A percentile compares a stretch with the other conserved stretches of the same genome.
These are phyloP conservation scores for Pinus taeda DNA, from an alignment of 75 land plant species.

Conservation along the genomic window DNA sequence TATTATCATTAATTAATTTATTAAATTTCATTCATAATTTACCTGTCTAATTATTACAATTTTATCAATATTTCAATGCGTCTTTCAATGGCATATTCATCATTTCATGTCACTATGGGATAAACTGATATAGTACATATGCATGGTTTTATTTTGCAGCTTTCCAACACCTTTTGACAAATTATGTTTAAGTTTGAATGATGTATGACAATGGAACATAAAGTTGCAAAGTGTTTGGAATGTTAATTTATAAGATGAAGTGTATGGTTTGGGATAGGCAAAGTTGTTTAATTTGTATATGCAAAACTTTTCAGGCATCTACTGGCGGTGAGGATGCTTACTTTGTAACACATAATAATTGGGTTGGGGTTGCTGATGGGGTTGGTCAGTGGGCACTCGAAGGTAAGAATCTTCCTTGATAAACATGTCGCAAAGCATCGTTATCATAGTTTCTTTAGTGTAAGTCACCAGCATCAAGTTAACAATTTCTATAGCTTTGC, in stretches of 20 bases:
- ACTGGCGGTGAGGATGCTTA: slow-evolving; percentile 97
- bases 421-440: no score
- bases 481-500: no score
- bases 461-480: no score
- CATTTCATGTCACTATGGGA: not conserved
- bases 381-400: slow-evolving; percentile 91
- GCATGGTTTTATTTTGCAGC: not conserved
- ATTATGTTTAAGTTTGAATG: not conserved
- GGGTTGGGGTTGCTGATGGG: slow-evolving; percentile 95
- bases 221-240: not conserved
- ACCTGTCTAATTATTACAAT: no score
- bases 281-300: not conserved
- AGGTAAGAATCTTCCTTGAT: slow-evolving; percentile 26
- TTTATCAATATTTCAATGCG: no score
- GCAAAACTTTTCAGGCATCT: slow-evolving; percentile 8
- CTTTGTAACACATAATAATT: slow-evolving; percentile 52
- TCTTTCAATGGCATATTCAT: not conserved
- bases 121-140: not conserved
- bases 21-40: no score
- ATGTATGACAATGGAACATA: not conserved
- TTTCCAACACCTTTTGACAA: not conserved
- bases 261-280: slow-evolving; percentile 8
- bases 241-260: slow-evolving; percentile 15
- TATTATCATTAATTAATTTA: not conserved
- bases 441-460: no score